Percentiles rank a stretch among this genome's conserved stretches.
Evolutionary conservation across 306 rosid species (phyloP).

Genomic region (Hylodesmum podocarpum): DNA sequence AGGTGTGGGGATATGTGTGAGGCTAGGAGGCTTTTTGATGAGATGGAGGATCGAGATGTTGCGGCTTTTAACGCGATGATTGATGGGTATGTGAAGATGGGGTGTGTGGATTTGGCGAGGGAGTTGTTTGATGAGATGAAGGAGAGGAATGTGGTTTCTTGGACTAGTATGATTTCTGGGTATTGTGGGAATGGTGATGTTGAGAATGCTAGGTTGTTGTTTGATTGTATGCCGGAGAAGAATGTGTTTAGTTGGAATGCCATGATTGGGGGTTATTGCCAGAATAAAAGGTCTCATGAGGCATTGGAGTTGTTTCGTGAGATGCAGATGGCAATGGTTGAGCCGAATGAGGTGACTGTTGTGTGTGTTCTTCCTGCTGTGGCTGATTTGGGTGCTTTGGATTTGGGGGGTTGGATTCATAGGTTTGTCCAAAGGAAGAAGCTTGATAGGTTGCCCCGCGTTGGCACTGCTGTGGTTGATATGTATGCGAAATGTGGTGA

Average conservation of each 20-base stretch:
- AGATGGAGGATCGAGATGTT: conserved; percentile 54
- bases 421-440: conserved; percentile 43
- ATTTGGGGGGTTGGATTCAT: conserved; percentile 66
- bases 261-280: conserved; percentile 75
- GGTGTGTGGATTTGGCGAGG: conserved; percentile 50
- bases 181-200: conserved; percentile 54
- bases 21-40: conserved; percentile 60
- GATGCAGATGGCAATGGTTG: conserved; percentile 44
- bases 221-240: conserved; percentile 65
- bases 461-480: conserved; percentile 60
- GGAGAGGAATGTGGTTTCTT: conserved; percentile 57
- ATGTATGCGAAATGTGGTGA: conserved; percentile 85
- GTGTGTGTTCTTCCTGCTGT: conserved; percentile 71
- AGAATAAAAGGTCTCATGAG: conserved; percentile 47
- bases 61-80: conserved; percentile 59
- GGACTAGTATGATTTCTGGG: conserved; percentile 73
- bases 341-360: conserved; percentile 63
- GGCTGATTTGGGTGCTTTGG: conserved; percentile 67
- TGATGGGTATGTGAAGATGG: conserved; percentile 64
- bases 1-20: conserved; percentile 55
- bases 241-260: conserved; percentile 66
- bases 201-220: conserved; percentile 51
- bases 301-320: conserved; percentile 60
- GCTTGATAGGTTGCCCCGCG: conserved; percentile 38
- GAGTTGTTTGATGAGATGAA: conserved; percentile 56